Evolutionary conservation across 2,329 filamentous ascomycete genomes (phyloP), one percentile per base, ranked within the genome.

Genomic region (Alternaria angustiovoidea): DNA sequence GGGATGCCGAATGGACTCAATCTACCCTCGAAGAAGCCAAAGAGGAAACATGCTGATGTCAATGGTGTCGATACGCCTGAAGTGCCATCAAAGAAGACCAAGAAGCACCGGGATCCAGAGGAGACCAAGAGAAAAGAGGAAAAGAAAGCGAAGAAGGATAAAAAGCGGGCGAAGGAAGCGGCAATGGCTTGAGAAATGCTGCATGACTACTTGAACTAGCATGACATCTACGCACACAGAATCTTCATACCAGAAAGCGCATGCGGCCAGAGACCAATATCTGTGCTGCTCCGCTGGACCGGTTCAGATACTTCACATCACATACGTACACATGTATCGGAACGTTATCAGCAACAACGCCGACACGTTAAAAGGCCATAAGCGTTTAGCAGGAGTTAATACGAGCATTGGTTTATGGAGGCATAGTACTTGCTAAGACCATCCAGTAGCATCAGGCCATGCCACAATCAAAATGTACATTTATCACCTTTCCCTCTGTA

Each of bases 131-230:
- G 69, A 61, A 76, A 70, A 53, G 76, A 75, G 59, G 75, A 78
- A 61, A 81, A 76, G 59, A 78, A 78, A 59, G 73, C 72, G 42
- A 76, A 66, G 72, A 80, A 75, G 63, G 72, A 69, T 64, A 77
- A 68, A 63, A 76, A 71, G 63, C 75, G 65, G 61, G 67, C 75
- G 67, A 75, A 75, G 66, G 73, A 67, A 51, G 54, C 47, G 51
- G 61, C 59, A n/a, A 62, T 62, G 48, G 59, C 67, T 36, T 72
- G 70, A 60, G 24, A 20, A 18, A 20, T 14, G 18, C 16, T n/a
- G 5, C 16, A 34, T 24, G 43, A 30, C 24, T 4, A 11, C 22
- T 34, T 44, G 20, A 44, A 38, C 22, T 38, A 46, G 53, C 36
- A 34, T 4, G 18, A 43, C 47, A 34, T 47, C 22, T 28, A 22